Evolutionary conservation across 225 moss, liverwort and hornwort species (phyloP), one percentile per base, ranked within the genome.

Genomic region (Bryoerythrophyllum caledonicum): DNA sequence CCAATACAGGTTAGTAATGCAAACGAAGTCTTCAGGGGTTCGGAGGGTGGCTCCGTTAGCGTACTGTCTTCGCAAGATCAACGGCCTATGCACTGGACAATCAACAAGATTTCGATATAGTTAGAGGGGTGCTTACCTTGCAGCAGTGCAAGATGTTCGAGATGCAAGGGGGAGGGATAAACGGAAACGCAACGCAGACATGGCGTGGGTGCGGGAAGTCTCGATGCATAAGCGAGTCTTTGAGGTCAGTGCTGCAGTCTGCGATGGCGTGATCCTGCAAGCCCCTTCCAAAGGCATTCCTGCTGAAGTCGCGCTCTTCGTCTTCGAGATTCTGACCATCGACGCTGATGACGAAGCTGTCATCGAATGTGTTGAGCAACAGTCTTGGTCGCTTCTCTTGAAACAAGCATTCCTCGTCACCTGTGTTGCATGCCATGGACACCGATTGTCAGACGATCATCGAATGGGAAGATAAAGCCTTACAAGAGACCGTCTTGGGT

Each of bases 61-160:
- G 27, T 63, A 51, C 48, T 69, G 59, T 23, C 43, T 70, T 41
- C 19, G 20, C 51, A 53, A 15, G 52, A 65, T 58, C 20, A 63
- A 30, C 40, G 56, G 41, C 14, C 30, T 59, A 60, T 52, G 15
- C 73, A 63, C 49, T 30, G 43, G 65, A 35, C 28, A 34, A 27
- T 30, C 56, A 41, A 27, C 25, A 24, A 62, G 9, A 55, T 23
- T 9, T 62, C 9, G 8, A 13, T 53, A 24, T 37, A 6, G 21
- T 26, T 24, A 58, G 28, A n/a, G 4, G 28, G 43, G 20, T 80
- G 25, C 35, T 57, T 85, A 93, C 97, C 97, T 97, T 97, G 83
- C 91, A 93, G 81, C 97, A 97, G 63, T 94, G 92, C 32, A 91
- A 89, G 73, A 83, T 94, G 85, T 97, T 97, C 70, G 97, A 93